phyloP scores from a whole-genome alignment of 2,329 filamentous ascomycete species.

The Phoma sp. region DNA sequence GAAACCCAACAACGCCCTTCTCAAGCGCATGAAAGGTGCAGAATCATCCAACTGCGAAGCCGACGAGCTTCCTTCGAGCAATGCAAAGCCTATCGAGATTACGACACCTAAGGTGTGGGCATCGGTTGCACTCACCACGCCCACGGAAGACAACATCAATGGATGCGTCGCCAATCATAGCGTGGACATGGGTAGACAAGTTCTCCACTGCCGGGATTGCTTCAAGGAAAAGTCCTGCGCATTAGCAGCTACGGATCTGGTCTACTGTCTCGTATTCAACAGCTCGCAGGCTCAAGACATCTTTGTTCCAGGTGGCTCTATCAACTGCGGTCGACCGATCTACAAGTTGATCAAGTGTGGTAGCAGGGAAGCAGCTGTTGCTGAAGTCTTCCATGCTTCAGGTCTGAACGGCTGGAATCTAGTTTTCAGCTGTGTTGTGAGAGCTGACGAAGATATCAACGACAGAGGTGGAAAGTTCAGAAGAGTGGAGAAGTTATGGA shows the following conservation, averaged over 20 bases:
- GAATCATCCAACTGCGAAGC: conserved; percentile 12
- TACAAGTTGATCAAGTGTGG: conserved; percentile 44
- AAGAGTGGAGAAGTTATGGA: conserved; percentile 35
- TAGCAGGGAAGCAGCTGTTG: conserved; percentile 39
- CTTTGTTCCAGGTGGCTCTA: conserved; percentile 16
- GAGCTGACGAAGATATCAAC: conserved; percentile 31
- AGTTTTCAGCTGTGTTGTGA: conserved; percentile 42
- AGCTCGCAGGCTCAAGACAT: conserved; percentile 30
- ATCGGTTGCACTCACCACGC: conserved; percentile 38
- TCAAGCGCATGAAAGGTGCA: conserved; percentile 19
- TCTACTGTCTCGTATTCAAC: conserved; percentile 38
- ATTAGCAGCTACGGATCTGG: conserved; percentile 24
- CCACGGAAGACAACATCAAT: conserved; percentile 38
- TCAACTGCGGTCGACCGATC: conserved; percentile 29
- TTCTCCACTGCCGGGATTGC: conserved; percentile 34
- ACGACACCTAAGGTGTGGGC: conserved; percentile 33
- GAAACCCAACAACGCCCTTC: conserved; percentile 27
- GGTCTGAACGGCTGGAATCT: conserved; percentile 43
- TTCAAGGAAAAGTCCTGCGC: conserved; percentile 37
- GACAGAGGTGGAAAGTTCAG: conserved; percentile 25
- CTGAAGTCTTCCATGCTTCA: conserved; percentile 39
- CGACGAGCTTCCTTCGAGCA: conserved; percentile 22
- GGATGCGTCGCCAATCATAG: conserved; percentile 31
- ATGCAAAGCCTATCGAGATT: conserved; percentile 23
- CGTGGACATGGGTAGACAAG: neutral